Evolutionary conservation across 2,329 filamentous ascomycete genomes (phyloP).

Genomic region (Onygenales sp.): DNA sequence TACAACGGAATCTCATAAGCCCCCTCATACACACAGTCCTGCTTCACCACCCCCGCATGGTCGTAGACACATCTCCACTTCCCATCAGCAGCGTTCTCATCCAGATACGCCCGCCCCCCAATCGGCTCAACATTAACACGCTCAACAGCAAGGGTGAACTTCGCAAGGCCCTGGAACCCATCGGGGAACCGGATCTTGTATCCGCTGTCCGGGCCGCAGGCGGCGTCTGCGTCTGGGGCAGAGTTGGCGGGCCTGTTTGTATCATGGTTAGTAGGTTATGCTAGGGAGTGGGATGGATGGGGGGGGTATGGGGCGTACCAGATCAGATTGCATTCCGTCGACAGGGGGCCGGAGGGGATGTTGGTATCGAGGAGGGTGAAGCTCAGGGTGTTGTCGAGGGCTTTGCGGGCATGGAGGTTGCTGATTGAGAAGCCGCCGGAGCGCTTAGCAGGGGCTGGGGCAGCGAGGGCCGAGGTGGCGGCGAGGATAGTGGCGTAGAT

Average conservation of each 20-base stretch:
- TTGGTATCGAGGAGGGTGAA: neutral
- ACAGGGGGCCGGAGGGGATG: too few relatives aligned
- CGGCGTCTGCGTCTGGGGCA: conserved; percentile 13
- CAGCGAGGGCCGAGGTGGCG: neutral
- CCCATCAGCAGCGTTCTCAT: neutral
- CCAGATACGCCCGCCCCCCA: neutral
- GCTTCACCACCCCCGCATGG: neutral
- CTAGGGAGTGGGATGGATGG: neutral
- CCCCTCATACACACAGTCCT: neutral
- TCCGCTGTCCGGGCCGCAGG: conserved; percentile 15
- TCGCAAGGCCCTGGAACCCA: conserved; percentile 20
- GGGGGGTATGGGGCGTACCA: neutral
- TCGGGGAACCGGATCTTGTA: conserved; percentile 19
- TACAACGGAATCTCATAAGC: neutral
- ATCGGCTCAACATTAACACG: neutral
- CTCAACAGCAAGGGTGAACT: neutral
- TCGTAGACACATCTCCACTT: neutral
- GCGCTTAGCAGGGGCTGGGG: neutral
- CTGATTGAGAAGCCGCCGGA: neutral
- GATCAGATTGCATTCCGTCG: neutral
- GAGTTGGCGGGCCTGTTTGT: neutral
- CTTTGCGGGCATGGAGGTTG: neutral
- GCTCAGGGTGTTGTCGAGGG: neutral
- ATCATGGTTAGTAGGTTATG: neutral
- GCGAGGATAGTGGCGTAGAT: neutral